Evolutionary conservation across 306 rosid genomes (phyloP).

Genomic region (Potentilla sterilis): DNA sequence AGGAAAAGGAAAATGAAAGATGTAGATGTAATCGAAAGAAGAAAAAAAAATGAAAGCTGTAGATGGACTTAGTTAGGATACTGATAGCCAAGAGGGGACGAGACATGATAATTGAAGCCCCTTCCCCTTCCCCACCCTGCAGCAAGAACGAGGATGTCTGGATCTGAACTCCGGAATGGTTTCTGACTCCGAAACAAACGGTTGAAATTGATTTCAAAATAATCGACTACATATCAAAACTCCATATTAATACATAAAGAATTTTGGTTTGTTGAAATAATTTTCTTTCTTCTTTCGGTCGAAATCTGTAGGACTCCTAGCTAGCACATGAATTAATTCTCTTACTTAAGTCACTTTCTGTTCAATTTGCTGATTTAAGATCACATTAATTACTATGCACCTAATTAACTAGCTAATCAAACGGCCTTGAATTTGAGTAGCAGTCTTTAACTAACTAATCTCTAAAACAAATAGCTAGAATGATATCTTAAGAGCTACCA

Average conservation of each 20-base stretch:
- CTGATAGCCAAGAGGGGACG: background rate
- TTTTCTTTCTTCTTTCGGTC: too few species aligned
- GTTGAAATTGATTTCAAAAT: too few species aligned
- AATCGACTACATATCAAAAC: too few species aligned
- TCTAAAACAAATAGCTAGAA: background rate
- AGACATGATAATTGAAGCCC: background rate
- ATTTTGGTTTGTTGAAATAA: too few species aligned
- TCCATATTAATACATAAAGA: too few species aligned
- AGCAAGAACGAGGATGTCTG: background rate
- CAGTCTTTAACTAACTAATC: background rate
- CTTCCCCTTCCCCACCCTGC: background rate
- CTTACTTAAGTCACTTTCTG: background rate
- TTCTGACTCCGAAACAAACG: too few species aligned
- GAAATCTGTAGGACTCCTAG: too few species aligned
- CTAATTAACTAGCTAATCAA: background rate
- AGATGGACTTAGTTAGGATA: background rate
- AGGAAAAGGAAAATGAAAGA: background rate
- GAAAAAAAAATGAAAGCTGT: background rate
- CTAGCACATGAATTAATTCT: too few species aligned
- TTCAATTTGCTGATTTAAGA: slow-evolving; percentile 6
- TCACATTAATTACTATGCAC: background rate
- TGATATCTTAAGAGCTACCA: slow-evolving; percentile 2
- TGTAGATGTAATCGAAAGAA: too few species aligned
- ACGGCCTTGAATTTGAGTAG: background rate
- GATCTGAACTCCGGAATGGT: too few species aligned